Evolutionary conservation across 768 basidiomycete species (phyloP).

Genomic region (Omphalotus guepiniiformis): DNA sequence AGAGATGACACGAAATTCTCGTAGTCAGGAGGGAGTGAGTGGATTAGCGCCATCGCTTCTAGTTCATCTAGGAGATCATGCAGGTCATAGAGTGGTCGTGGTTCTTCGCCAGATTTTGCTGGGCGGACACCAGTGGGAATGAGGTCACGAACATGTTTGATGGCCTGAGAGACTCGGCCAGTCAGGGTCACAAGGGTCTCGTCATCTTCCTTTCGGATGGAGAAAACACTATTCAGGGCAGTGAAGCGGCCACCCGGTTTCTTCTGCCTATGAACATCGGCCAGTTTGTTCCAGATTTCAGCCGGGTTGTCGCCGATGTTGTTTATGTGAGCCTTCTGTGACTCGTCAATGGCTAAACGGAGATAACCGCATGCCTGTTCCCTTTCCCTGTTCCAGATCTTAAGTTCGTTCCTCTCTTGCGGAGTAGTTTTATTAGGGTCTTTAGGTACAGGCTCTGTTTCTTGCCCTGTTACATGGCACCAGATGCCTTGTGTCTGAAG

Average conservation of each 20-base stretch:
- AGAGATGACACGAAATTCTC: conserved; percentile 11
- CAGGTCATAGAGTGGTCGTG: too few species aligned
- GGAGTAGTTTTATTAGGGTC: not conserved
- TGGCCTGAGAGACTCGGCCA: not conserved
- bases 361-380: not conserved
- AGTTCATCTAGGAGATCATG: too few species aligned
- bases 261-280: conserved; percentile 4
- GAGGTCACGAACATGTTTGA: not conserved
- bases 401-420: not conserved
- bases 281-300: not conserved
- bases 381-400: not conserved
- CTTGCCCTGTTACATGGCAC: not conserved
- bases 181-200: not conserved
- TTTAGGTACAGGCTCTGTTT: not conserved
- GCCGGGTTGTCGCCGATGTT: not conserved
- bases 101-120: not conserved
- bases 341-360: not conserved
- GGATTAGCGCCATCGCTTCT: too few species aligned
- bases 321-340: conserved; percentile 5
- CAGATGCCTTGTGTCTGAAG: not conserved
- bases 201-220: not conserved
- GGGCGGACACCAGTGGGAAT: not conserved
- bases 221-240: not conserved
- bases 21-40: not conserved
- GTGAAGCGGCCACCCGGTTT: too few species aligned